Conservation (phyloP, 2,329 filamentous ascomycete genomes). For the Ilyonectria robusta region DNA sequence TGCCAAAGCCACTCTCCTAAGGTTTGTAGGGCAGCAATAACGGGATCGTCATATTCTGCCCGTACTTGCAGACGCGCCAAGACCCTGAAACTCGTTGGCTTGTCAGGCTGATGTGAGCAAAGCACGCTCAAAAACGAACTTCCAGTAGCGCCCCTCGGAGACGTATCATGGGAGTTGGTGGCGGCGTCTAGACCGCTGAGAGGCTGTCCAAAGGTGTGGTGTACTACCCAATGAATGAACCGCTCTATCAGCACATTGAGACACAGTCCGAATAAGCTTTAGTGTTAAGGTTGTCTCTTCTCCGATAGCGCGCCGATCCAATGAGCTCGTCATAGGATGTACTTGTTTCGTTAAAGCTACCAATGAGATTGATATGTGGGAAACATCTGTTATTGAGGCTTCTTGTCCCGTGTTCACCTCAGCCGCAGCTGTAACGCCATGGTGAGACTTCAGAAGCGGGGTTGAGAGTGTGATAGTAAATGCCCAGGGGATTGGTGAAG, state of each 20-base stretch:
- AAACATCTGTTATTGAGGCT: background rate
- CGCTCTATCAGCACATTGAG: background rate
- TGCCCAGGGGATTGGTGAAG: background rate
- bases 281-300: background rate
- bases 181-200: conserved; percentile 7
- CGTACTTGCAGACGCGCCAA: too few relatives aligned
- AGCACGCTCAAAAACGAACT: too few relatives aligned
- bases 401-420: conserved; percentile 7
- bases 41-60: too few relatives aligned
- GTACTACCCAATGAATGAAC: background rate
- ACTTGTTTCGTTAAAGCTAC: background rate
- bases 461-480: background rate
- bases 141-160: background rate
- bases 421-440: conserved; percentile 1
- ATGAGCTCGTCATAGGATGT: background rate
- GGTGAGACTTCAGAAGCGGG: background rate
- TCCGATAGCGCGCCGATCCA: background rate
- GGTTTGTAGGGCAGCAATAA: too few relatives aligned
- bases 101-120: background rate
- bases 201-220: background rate
- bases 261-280: background rate
- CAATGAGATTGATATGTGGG: background rate
- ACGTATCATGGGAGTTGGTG: conserved; percentile 6
- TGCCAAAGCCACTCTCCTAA: too few relatives aligned
- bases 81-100: background rate